phyloP scores from a whole-genome alignment of 1,284 basidiomycete species.

The Trichosporon sp. region DNA sequence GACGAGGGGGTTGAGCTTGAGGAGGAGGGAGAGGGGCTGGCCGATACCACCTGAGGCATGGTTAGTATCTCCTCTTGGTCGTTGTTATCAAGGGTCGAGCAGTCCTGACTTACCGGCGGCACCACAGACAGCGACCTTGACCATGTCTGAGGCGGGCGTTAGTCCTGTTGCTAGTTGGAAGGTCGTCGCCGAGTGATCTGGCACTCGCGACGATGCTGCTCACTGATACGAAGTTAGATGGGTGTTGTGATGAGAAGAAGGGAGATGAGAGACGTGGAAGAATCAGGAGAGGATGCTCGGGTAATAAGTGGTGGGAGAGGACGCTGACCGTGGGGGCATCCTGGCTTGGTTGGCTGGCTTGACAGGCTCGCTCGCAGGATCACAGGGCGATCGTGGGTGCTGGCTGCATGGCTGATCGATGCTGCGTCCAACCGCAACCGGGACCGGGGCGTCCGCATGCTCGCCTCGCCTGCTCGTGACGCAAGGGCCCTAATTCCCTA shows the following conservation, averaged over 20 bases:
- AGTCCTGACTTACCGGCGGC: slow-evolving; percentile 64
- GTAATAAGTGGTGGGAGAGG: slow-evolving; percentile 2
- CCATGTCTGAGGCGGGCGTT: slow-evolving; percentile 54
- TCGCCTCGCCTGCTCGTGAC: neutral
- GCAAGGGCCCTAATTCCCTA: neutral
- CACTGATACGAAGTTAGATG: slow-evolving; percentile 7
- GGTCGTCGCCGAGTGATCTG: neutral
- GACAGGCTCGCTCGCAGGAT: neutral
- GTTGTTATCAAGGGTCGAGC: neutral
- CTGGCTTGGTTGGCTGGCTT: neutral
- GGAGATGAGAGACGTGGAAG: slow-evolving; percentile 5
- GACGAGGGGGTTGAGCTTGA: slow-evolving; percentile 79
- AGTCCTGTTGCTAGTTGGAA: neutral
- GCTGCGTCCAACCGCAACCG: neutral
- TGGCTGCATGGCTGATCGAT: neutral
- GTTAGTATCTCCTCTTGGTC: neutral
- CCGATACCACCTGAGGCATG: slow-evolving; percentile 57
- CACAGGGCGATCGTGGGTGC: neutral
- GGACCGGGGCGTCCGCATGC: neutral
- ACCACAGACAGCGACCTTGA: slow-evolving; percentile 88
- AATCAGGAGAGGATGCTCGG: slow-evolving; percentile 2
- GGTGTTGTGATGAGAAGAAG: neutral
- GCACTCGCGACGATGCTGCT: neutral
- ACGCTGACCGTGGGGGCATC: neutral
- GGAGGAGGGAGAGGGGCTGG: slow-evolving; percentile 83